Base-by-base conservation (phyloP, 2,329 filamentous ascomycete genomes). In the Pseudocercospora cruenta region DNA sequence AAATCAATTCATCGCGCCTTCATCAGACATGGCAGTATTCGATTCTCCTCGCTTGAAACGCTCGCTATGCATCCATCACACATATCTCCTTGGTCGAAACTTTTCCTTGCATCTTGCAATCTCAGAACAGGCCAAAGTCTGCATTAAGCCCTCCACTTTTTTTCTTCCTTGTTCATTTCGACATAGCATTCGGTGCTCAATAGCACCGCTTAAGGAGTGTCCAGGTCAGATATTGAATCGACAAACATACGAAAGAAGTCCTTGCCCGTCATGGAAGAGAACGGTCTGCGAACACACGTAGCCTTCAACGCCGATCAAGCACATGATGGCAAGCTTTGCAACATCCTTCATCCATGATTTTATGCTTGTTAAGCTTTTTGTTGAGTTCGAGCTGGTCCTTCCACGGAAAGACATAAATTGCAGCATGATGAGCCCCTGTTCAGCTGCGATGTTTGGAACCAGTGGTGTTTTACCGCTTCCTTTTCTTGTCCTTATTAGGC, bases 401-500 rank as follows among this genome's bases (percentile, higher is more conserved):
- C 9, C 21, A n/a, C 39, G 16, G 39, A 16, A 19, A 43, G 7
- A 19, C 19, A 19, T 19, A 2, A 43, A n/a, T 24, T 26, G 47
- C 2, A 51, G 47, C 21, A 14, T 51, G 47, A 51, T 22, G 47
- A 51, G 19, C 8, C 19, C 4, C 26, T 21, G 51, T 26, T 10
- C 3, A 10, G 33, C 31, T 2, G 58, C 22, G 28, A 43, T 26
- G 26, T 57, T 58, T 26, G 55, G 26, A 9, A 58, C 19, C 22
- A 5, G n/a, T 19, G 19, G 8, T 31, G 9, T 6, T 22, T 49
- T 64, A 72, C 26, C 69, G 69, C 67, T 68, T 71, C 59, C 75
- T 69, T 83, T 91, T 91, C 75, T 88, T 85, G 81, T 91, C 91
- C 84, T 90, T 90, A 70, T 89, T 87, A 31, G 73, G 71, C 57